A percentile compares a stretch with the other conserved stretches of the same genome.
phyloP scores from a whole-genome alignment of 129 eudicot species.

The Flaveria bidentis region DNA sequence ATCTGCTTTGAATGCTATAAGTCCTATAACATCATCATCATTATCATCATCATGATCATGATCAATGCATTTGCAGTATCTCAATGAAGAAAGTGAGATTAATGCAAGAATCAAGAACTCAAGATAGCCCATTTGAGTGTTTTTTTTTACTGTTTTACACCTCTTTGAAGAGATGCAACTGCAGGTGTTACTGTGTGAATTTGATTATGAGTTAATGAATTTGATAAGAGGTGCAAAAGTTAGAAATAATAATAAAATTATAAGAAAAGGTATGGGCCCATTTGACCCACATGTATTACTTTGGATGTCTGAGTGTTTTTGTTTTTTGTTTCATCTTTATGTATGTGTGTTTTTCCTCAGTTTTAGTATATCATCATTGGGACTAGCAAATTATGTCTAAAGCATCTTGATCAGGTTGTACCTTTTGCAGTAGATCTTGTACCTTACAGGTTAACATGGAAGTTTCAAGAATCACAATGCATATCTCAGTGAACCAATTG shows the following conservation, averaged over 20 bases:
- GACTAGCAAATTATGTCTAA: conserved; percentile 17
- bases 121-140: conserved; percentile 27
- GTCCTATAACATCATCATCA: conserved; percentile 85
- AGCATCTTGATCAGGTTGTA: conserved; percentile 13
- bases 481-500: conserved; percentile 31
- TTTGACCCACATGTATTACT: conserved; percentile 38
- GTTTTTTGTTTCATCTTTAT: conserved; percentile 32
- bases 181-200: conserved; percentile 23
- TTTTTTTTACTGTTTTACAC: not conserved
- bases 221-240: not conserved
- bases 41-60: conserved; percentile 31
- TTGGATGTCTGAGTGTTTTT: conserved; percentile 33
- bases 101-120: conserved; percentile 36
- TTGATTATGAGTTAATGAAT: conserved; percentile 18
- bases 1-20: conserved; percentile 78
- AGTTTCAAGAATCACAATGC: conserved; percentile 25
- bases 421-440: conserved; percentile 28
- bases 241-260: not conserved
- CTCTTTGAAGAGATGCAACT: conserved; percentile 5
- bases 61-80: conserved; percentile 23
- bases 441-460: conserved; percentile 8
- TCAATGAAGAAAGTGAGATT: conserved; percentile 30
- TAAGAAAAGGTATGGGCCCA: conserved; percentile 31
- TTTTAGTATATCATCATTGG: conserved; percentile 36
- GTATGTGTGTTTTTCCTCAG: conserved; percentile 33